Evolutionary conservation across 257 asterid species (phyloP), one percentile per base, ranked within the genome.

Genomic region (Solanum acaule): DNA sequence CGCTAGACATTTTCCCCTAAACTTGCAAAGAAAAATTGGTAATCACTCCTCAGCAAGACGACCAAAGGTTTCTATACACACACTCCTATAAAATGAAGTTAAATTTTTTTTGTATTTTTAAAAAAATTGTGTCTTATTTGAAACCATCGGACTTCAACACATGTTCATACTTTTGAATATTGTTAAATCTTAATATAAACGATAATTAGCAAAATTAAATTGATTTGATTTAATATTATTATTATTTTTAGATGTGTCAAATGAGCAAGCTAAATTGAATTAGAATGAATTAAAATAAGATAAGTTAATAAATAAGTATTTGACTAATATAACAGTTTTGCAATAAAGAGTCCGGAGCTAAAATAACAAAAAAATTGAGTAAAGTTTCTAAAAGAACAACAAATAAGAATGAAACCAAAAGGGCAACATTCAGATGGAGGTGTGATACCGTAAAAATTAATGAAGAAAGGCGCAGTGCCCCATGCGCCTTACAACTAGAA

Each of bases 1-100:
- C 91, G 2, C 88, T 88, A 1, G 90, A 87, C 92, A 90, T 88
- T 1, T 38, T 86, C 61, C 23, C n/a, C 9, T 77, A 65, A 1
- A 25, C 31, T 67, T 67, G 35, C 72, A 65, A 65, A n/a, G 33
- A 63, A n/a, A 63, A 63, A 63, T 5, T 56, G 6, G 15, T 3
- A 63, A 63, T 63, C 71, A 59, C 27, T 56, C 67, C 10, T 56
- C 67, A 56, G 11, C 67, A 20, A 3, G 67, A 56, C 25, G 67
- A 56, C 4, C 33, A 65, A 65, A 10, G 8, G 33, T 65, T 65
- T 22, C n/a, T 23, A 23, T 63, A n/a, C 3, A 63, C 31, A 63
- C 73, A 25, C 73, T n/a, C 73, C 2, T 25, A 65, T n/a, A 10
- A 25, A 25, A 65, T 65, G 33, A 65, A 65, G 33, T 10, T 63